These are phyloP conservation scores for Hyphodiscus sp. DNA, from an alignment of 2,329 filamentous ascomycete species.

Conservation along the genomic window DNA sequence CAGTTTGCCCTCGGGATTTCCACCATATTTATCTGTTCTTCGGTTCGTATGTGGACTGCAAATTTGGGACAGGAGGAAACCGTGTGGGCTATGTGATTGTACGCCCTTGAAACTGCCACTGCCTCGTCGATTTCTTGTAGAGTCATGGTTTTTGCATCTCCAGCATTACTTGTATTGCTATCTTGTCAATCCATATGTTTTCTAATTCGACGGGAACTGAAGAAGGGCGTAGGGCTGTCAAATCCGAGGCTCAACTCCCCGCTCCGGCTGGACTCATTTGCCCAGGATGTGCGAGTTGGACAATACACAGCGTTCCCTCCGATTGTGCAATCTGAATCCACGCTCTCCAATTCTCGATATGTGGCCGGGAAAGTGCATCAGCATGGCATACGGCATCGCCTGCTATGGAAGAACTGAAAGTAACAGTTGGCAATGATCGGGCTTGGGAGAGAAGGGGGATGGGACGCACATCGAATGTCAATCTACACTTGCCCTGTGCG, in stretches of 20 bases:
- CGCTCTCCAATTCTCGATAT: slow-evolving; percentile 28
- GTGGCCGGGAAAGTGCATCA: slow-evolving; percentile 18
- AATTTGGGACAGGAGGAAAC: slow-evolving; percentile 53
- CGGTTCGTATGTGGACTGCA: slow-evolving; percentile 43
- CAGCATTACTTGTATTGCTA: slow-evolving; percentile 9
- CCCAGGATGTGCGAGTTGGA: slow-evolving; percentile 39
- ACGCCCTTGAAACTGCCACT: slow-evolving; percentile 37
- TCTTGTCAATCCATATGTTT: slow-evolving; percentile 31
- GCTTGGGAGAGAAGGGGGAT: no score
- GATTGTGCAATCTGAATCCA: slow-evolving; percentile 25
- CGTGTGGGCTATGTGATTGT: slow-evolving; percentile 49
- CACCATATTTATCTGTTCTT: slow-evolving; percentile 50
- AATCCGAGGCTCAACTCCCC: slow-evolving; percentile 31
- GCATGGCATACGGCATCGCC: slow-evolving; percentile 10
- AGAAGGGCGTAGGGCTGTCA: slow-evolving; percentile 32
- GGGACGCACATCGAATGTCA: slow-evolving; percentile 32
- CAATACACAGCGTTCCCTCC: slow-evolving; percentile 34
- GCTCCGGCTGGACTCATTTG: slow-evolving; percentile 36
- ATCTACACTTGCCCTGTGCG: slow-evolving; percentile 40
- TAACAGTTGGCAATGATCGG: background rate
- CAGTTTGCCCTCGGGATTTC: slow-evolving; percentile 21
- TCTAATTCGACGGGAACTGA: slow-evolving; percentile 36
- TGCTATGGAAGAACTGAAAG: slow-evolving; percentile 6
- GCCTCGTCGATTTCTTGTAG: slow-evolving; percentile 7
- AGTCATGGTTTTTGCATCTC: slow-evolving; percentile 9